Conservation (phyloP, 2,329 filamentous ascomycete species). For the Scedosporium dehoogii region DNA sequence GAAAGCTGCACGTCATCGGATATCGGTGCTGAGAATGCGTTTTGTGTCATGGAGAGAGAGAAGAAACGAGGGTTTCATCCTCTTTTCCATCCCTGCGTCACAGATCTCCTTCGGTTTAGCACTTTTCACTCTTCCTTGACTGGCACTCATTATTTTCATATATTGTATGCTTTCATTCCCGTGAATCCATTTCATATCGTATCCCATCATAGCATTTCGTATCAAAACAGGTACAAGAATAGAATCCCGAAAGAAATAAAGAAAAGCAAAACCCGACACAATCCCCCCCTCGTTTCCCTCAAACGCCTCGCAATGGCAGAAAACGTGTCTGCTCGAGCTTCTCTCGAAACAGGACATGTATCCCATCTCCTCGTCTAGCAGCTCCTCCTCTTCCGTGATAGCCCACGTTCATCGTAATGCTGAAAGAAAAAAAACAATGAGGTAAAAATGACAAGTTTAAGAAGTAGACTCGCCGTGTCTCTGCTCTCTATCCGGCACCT, state of each 20-base stretch:
- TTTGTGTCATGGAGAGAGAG: neutral
- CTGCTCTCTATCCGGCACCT: too few species aligned
- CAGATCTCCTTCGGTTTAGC: too few species aligned
- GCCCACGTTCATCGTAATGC: too few species aligned
- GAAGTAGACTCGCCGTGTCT: too few species aligned
- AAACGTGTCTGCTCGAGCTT: neutral
- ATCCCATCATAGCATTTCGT: neutral
- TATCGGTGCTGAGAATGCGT: neutral
- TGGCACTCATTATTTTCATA: neutral
- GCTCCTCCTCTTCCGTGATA: too few species aligned
- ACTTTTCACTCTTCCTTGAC: too few species aligned
- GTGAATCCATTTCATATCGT: neutral
- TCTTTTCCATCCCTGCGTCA: neutral
- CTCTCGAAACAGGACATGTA: neutral
- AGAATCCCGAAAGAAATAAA: neutral
- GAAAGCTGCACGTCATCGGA: neutral
- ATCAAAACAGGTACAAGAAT: neutral
- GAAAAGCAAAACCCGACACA: neutral
- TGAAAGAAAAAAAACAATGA: too few species aligned
- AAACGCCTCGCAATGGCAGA: neutral
- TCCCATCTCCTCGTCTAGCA: neutral
- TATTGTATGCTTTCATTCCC: neutral
- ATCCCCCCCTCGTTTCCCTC: neutral
- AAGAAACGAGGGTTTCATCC: neutral
- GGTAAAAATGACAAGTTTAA: too few species aligned